Base-by-base conservation (phyloP, 345 rosid species). In the Arabidopsis arenosa region DNA sequence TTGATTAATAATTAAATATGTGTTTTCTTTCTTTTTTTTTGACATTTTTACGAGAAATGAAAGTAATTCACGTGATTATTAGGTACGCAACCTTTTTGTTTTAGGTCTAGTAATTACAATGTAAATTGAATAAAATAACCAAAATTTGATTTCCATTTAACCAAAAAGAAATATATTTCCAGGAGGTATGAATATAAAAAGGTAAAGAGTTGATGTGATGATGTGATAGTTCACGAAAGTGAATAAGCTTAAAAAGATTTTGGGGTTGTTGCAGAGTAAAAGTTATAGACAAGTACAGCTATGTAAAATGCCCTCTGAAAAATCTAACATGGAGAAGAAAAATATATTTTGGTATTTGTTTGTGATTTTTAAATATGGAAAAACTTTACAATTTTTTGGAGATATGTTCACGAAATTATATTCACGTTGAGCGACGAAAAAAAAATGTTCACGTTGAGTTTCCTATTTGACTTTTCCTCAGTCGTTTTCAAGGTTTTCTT, bases 171-270 rank as follows among this genome's bases (percentile, higher is more conserved):
- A 28, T 3, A 8, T 9, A 40, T 14, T 10, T 30, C 30, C 9
- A 23, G 23, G n/a, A 52, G 48, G 28, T 68, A 39, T 53, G 62
- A 54, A 41, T 41, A 44, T 44, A 18, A 35, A 70, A 71, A 36
- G 47, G 4, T 33, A 36, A n/a, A 47, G 28, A 48, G 14, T 0
- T 61, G 49, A 72, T n/a, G 32, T 51, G 13, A 49, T 28, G 61
- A 61, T 61, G 75, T 49, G 75, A 72, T 72, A 61, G 61, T 60
- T 39, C 21, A 70, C 0, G 48, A 59, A 58, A 49, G 28, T 35
- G 18, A 21, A 47, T 14, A 21, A 51, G 51, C 21, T 48, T 72
- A 62, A 72, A 70, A 45, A 55, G 45, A 48, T 23, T 49, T 10
- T 33, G 11, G 57, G 9, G 48, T 48, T 69, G 74, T 61, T 60